Conservation (phyloP, 1,284 basidiomycete species). For the Cutaneotrichosporon cavernicola region DNA sequence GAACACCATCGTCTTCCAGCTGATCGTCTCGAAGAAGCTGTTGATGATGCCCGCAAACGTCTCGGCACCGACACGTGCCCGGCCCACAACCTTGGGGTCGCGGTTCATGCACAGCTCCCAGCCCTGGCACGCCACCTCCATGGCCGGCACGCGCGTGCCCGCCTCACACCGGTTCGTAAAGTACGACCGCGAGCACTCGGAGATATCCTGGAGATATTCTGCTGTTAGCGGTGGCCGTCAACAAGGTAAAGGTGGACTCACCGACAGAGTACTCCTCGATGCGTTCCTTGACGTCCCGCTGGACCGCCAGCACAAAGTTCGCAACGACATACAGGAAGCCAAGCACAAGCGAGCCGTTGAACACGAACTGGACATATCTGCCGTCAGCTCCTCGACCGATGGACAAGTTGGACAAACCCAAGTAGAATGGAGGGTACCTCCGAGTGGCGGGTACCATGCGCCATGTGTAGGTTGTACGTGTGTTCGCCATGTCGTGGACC, state of each 20-base stretch:
- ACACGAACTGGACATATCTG: constrained; percentile 90
- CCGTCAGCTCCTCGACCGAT: constrained; percentile 21
- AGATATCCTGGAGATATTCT: constrained; percentile 88
- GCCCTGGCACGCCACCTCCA: constrained; percentile 74
- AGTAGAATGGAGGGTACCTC: constrained; percentile 62
- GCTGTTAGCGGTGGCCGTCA: constrained; percentile 18
- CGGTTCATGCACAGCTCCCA: constrained; percentile 98
- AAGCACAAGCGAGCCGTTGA: constrained; percentile 82
- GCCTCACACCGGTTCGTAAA: constrained; percentile 77
- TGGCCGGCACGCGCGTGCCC: constrained; percentile 69
- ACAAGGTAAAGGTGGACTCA: constrained; percentile 44
- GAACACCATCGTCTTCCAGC: constrained; percentile 93
- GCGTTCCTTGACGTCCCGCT: constrained; percentile 83
- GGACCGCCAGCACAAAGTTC: constrained; percentile 83
- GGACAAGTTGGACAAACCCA: constrained; percentile 59
- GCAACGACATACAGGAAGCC: constrained; percentile 81
- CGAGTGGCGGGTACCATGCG: constrained; percentile 44
- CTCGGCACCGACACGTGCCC: constrained; percentile 86
- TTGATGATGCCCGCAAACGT: constrained; percentile 94
- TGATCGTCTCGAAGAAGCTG: constrained; percentile 93
- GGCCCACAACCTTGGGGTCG: constrained; percentile 83
- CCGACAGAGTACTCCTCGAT: constrained; percentile 87
- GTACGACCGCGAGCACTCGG: constrained; percentile 74
- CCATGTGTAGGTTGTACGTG: constrained; percentile 48
- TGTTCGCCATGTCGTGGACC: constrained; percentile 24